These are phyloP conservation scores for Venturia asperata DNA, from an alignment of 2,329 filamentous ascomycete genomes.

Conservation along the genomic window DNA sequence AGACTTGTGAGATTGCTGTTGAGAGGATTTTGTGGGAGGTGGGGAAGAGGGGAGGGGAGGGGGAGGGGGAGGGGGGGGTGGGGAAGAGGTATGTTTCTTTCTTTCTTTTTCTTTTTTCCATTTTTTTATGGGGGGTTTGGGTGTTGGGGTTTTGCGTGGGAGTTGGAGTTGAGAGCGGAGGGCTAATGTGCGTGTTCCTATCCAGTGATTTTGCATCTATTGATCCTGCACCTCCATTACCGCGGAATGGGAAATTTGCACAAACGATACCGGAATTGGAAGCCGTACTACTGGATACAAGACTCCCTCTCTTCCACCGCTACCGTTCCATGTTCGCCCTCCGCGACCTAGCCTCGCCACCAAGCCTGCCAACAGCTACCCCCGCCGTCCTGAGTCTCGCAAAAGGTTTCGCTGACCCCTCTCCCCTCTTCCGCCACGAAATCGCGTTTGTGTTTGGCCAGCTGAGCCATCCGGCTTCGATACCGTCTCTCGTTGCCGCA, in stretches of 20 bases:
- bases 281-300: conserved; percentile 69
- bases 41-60: conserved; percentile 56
- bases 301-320: conserved; percentile 74
- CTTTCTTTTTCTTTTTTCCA: conserved; percentile 18
- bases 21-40: conserved; percentile 92
- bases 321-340: conserved; percentile 98
- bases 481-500: conserved; percentile 74
- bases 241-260: conserved; percentile 46
- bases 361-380: conserved; percentile 79
- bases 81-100: conserved; percentile 60
- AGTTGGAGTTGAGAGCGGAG: not conserved
- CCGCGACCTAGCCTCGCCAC: conserved; percentile 87
- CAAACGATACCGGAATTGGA: conserved; percentile 67
- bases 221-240: conserved; percentile 85
- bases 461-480: conserved; percentile 91
- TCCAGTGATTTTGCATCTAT: conserved; percentile 90
- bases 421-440: conserved; percentile 92
- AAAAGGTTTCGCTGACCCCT: conserved; percentile 75
- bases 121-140: too few species aligned
- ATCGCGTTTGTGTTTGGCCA: conserved; percentile 98
- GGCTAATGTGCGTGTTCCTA: not conserved
- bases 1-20: conserved; percentile 96
- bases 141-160: not conserved
- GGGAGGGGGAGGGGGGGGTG: conserved; percentile 62
- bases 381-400: conserved; percentile 83